Evolutionary conservation across 2,329 filamentous ascomycete genomes (phyloP).

Genomic region (Piedraia hortae): DNA sequence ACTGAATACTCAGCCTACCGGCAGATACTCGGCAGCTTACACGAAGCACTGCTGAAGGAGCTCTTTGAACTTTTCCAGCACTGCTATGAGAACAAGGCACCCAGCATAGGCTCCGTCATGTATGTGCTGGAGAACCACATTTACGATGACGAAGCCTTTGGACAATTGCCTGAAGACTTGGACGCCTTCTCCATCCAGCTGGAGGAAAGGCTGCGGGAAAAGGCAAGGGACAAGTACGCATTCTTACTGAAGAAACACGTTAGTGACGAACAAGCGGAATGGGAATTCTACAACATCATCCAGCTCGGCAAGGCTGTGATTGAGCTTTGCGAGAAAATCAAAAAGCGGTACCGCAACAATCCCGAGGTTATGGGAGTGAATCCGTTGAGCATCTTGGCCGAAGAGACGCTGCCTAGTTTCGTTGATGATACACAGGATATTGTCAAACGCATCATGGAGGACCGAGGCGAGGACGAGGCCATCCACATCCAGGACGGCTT

Average conservation of each 20-base stretch:
- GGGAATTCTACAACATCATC: conserved; percentile 79
- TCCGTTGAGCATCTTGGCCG: conserved; percentile 43
- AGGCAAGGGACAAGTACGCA: conserved; percentile 55
- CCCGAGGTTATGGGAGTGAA: conserved; percentile 61
- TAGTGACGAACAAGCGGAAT: conserved; percentile 50
- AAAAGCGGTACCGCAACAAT: conserved; percentile 73
- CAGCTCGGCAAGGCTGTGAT: conserved; percentile 66
- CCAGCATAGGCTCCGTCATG: conserved; percentile 53
- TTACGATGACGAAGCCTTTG: conserved; percentile 49
- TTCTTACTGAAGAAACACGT: conserved; percentile 54
- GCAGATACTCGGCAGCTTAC: conserved; percentile 41
- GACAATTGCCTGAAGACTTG: conserved; percentile 38
- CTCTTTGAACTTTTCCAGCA: conserved; percentile 67
- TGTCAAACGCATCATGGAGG: conserved; percentile 50
- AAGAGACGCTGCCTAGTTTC: conserved; percentile 67
- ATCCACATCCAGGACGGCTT: conserved; percentile 81
- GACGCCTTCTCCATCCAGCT: conserved; percentile 46
- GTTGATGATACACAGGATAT: conserved; percentile 72
- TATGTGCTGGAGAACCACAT: conserved; percentile 61
- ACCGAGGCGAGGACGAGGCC: conserved; percentile 44
- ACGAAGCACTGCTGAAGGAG: conserved; percentile 64
- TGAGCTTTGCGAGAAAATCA: conserved; percentile 62
- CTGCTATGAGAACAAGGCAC: conserved; percentile 71
- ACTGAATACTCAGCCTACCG: conserved; percentile 33
- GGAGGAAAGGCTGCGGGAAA: conserved; percentile 40